Evolutionary conservation across 139 green algal genomes (phyloP), one percentile per base, ranked within the genome.

Genomic region (Pleodorina starrii): DNA sequence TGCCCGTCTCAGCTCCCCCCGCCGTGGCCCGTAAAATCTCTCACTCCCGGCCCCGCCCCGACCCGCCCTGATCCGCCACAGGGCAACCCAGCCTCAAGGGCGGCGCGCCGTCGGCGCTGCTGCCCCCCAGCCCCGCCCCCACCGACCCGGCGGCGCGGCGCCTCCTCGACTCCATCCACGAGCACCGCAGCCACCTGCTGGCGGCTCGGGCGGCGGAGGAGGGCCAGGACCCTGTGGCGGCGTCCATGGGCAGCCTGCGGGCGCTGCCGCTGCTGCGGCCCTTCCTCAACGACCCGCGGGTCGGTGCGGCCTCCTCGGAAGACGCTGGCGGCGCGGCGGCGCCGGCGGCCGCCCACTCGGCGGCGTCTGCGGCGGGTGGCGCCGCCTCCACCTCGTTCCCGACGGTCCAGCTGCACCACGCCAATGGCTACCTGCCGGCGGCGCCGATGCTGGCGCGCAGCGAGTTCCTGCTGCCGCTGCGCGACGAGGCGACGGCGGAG

Each of bases 391-490:
- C 48, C 48, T n/a, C 11, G 68, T 66, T 76, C 59, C 40, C 57
- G 10, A 0, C 35, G 14, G 85, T 91, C 27, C 57, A 88, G 86
- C 74, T 94, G 29, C 27, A 7, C 38, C 72, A 94, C 25, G 78
- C n/a, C 0, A 75, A 69, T 11, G 50, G 74, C 12, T 92, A 91
- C 82, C 83, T 97, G 91, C 95, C 94, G 3, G 40, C 60, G 17
- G 66, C 91, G 11, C 51, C 44, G 44, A 88, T 96, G 46, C 90
- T 98, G 73, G 29, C 71, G 78, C 83, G 93, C 1, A 97, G 94
- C 80, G 94, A 97, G 84, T 98, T 98, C 74, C 81, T 96, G 89
- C 21, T 92, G 80, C 95, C 96, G 1, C 94, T 95, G 0, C 84
- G 95, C 25, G 92, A 95, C 40, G 48, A 82, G 10, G 83, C 90